Evolutionary conservation across 2,329 filamentous ascomycete genomes (phyloP).

Genomic region (Parastagonospora nodorum): DNA sequence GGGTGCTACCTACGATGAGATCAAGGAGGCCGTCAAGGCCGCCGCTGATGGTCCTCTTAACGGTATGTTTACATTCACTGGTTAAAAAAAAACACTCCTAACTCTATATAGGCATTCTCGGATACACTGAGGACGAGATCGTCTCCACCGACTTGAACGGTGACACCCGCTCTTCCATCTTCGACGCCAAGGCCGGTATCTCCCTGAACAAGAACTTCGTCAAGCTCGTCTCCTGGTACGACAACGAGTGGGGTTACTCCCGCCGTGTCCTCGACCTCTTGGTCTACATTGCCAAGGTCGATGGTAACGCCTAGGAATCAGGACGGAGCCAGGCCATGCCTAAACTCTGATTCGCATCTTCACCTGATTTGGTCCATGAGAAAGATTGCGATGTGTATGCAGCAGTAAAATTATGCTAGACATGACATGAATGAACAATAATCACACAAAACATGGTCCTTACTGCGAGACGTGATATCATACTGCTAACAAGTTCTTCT

Average conservation of each 20-base stretch:
- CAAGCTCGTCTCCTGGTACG: constrained; percentile 98
- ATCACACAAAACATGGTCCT: constrained; percentile 14
- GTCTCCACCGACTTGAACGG: constrained; percentile 95
- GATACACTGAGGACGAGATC: constrained; percentile 95
- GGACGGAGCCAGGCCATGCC: constrained; percentile 43
- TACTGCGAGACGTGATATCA: neutral
- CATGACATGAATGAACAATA: constrained; percentile 36
- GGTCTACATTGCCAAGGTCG: constrained; percentile 52
- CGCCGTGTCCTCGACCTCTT: constrained; percentile 68
- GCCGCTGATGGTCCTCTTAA: constrained; percentile 83
- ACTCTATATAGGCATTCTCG: constrained; percentile 72
- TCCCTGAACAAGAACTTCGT: constrained; percentile 97
- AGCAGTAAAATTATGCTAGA: constrained; percentile 26
- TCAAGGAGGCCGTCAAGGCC: constrained; percentile 87
- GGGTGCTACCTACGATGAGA: constrained; percentile 82
- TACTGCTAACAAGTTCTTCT: neutral
- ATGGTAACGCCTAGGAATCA: constrained; percentile 50
- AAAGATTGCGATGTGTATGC: constrained; percentile 9
- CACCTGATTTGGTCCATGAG: constrained; percentile 5
- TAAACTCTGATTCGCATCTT: constrained; percentile 34
- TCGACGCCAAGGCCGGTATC: constrained; percentile 99
- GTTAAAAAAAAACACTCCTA: constrained; percentile 11
- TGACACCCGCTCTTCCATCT: constrained; percentile 93
- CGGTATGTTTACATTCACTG: constrained; percentile 61
- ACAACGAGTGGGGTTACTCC: constrained; percentile 99